Base-by-base conservation (phyloP, 2,329 filamentous ascomycete species). In the Neonectria neomacrospora region DNA sequence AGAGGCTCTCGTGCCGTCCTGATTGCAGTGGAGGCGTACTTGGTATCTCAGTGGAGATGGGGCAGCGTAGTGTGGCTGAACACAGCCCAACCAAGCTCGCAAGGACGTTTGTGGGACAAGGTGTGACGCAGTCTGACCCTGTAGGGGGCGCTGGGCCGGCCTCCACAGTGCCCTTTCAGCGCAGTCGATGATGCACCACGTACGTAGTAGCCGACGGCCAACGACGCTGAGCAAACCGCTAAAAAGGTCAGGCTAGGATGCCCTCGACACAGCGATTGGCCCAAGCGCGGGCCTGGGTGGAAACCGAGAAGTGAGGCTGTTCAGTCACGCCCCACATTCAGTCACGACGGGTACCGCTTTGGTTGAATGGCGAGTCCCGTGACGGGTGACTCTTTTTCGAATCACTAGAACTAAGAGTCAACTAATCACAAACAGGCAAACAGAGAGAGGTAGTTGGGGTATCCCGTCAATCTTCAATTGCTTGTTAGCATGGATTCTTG, bases 21-120 rank as follows among this genome's bases (percentile, higher is more conserved):
- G 47, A 57, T 52, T 57, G 51, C 47, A 50, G 28, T 20, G 16
- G 37, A 41, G 37, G 37, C 37, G 37, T 18, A 26, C 23, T 26
- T 26, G 23, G 23, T 3, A 18, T 47, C 22, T 44, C 45, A 39
- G 59, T 57, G 59, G 59, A 37, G 54, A 45, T 20, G 20, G 42
- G 9, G 26, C 42, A 37, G 48, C 54, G 60, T 58, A 54, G 53
- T 58, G 60, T 63, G 60, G 60, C 60, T 63, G 54, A 48, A 54
- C 34, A 32, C 4, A 20, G 30, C 14, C 44, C 20, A 30, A 28
- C 26, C 52, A 41, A 39, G 16, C 23, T 20, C n/a, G 10, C 28
- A 10, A 3, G 47, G n/a, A n/a, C 16, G 26, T 16, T 37, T 11
- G 23, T 48, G 16, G n/a, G 26, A 48, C 44, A 14, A 48, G 16